Evolutionary conservation across 2,329 filamentous ascomycete genomes (phyloP).

Genomic region (Nothophoma quercina): DNA sequence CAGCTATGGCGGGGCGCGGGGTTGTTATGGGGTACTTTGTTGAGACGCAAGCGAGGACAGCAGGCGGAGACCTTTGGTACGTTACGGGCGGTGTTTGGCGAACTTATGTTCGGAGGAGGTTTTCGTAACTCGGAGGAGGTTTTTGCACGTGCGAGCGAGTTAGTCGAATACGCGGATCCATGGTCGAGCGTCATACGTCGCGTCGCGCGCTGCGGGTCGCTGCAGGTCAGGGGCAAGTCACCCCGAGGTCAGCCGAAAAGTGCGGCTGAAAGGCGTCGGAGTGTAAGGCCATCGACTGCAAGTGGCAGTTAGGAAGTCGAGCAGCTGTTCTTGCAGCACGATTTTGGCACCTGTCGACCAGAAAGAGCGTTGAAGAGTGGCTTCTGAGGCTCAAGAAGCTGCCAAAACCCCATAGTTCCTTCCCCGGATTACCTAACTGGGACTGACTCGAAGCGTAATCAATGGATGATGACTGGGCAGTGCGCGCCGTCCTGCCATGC

Average conservation of each 20-base stretch:
- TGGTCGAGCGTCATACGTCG: background rate
- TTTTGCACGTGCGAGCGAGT: constrained; percentile 2
- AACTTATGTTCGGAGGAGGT: constrained; percentile 15
- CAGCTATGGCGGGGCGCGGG: background rate
- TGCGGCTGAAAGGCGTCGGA: background rate
- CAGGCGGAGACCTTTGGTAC: background rate
- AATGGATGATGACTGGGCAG: background rate
- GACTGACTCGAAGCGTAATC: background rate
- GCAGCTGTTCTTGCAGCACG: too few species aligned
- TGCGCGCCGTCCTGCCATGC: constrained; percentile 8
- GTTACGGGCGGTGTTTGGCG: constrained; percentile 7
- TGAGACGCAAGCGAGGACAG: background rate
- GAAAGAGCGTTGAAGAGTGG: background rate
- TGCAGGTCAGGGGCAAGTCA: constrained; percentile 1
- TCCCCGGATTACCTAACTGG: background rate
- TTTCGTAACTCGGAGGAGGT: constrained; percentile 15
- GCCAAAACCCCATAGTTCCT: background rate
- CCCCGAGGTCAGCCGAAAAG: background rate
- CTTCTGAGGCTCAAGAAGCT: background rate
- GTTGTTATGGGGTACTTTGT: background rate
- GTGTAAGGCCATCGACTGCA: background rate
- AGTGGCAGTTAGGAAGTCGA: background rate
- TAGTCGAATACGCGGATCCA: constrained; percentile 1
- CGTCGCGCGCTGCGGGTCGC: background rate
- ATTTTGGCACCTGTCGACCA: background rate